phyloP scores from a whole-genome alignment of 2,329 filamentous ascomycete genomes.

The Trichoderma afroharzianum region DNA sequence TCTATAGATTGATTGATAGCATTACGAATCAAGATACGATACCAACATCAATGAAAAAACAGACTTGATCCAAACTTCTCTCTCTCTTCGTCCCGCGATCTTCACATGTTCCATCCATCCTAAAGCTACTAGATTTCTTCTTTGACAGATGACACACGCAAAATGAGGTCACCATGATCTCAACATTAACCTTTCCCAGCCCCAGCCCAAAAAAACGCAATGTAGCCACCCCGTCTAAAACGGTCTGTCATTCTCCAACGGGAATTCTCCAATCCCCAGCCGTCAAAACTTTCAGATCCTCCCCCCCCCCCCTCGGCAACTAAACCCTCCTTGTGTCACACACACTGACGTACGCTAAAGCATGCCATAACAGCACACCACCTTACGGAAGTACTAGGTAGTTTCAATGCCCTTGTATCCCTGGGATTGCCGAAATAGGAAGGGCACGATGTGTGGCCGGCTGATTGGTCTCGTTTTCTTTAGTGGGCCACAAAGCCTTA shows the following conservation, averaged over 20 bases:
- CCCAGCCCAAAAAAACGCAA: neutral
- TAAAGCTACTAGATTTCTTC: neutral
- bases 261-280: neutral
- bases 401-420: neutral
- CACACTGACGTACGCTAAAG: constrained; percentile 3
- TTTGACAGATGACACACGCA: neutral
- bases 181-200: neutral
- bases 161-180: constrained; percentile 7
- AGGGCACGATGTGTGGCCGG: constrained; percentile 14
- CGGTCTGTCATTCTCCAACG: neutral
- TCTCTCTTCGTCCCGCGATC: neutral
- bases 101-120: neutral
- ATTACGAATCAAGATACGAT: constrained; percentile 6
- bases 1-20: constrained; percentile 18
- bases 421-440: constrained; percentile 13
- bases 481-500: neutral
- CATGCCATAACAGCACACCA: constrained; percentile 1
- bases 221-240: constrained; percentile 1
- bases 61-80: neutral
- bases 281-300: neutral
- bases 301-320: neutral
- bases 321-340: neutral
- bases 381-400: neutral
- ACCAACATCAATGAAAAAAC: constrained; percentile 9
- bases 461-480: neutral